Base-by-base conservation (phyloP, 257 asterid species). In the Anisodus acutangulus region DNA sequence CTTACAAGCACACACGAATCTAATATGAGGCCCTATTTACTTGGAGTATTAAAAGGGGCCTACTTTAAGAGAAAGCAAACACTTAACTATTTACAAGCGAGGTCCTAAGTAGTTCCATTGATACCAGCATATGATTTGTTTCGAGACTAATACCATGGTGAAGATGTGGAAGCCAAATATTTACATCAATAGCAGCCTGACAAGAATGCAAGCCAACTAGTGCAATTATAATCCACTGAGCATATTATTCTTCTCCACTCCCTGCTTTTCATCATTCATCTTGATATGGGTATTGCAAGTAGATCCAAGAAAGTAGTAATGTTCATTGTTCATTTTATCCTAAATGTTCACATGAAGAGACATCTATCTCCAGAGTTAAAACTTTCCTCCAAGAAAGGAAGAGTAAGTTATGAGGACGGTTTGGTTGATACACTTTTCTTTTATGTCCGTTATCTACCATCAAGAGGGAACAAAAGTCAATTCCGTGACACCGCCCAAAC, bases 41-140 rank as follows among this genome's bases (percentile, higher is more conserved):
- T 53, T 41, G 16, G 26, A 49, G 19, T 11, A 49, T 3, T 6
- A 49, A 74, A 22, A 53, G 22, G 22, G 7, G 80, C 43, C 62
- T 57, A 57, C 8, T 57, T 57, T n/a, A 57, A 57, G 8, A 5
- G 19, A 57, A 4, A 15, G 17, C n/a, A 57, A 57, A 22, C 70
- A 63, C 80, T 47, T n/a, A 4, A 54, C 58, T 19, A 49, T 11
- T 74, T 49, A 74, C 43, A 22, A 74, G 45, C 1, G 9, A 71
- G 79, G 5, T n/a, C 9, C 57, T 9, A 71, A 9, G 54, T 69
- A n/a, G 37, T 74, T 74, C 45, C 59, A 22, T 9, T 45, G 68
- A 85, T 59, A 54, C 26, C 81, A 80, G 10, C 58, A 11, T 49
- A 74, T 49, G 62, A 49, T n/a, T 45, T 74, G 60, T 74, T 74